phyloP scores from a whole-genome alignment of 225 moss, liverwort and hornwort species.

The Lunularia cruciata region DNA sequence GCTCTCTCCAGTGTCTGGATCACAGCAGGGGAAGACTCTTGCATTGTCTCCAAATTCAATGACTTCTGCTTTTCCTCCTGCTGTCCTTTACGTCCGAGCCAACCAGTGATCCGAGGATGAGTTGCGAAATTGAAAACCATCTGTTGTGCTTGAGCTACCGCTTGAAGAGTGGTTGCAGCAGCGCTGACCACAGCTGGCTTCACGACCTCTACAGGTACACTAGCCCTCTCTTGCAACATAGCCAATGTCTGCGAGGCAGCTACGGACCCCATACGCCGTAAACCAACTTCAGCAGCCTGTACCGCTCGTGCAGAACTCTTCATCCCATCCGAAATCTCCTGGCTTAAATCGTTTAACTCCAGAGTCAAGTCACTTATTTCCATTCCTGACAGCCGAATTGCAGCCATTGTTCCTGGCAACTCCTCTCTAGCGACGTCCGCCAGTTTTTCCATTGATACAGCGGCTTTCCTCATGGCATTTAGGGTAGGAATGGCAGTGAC shows the following conservation, averaged over 20 bases:
- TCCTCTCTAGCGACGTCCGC: slow-evolving; percentile 63
- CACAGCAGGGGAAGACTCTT: slow-evolving; percentile 15
- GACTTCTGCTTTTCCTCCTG: slow-evolving; percentile 32
- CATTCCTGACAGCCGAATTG: slow-evolving; percentile 65
- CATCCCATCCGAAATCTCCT: slow-evolving; percentile 65
- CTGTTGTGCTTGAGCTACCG: slow-evolving; percentile 56
- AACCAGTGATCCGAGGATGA: slow-evolving; percentile 54
- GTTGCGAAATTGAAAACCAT: slow-evolving; percentile 48
- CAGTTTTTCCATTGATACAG: slow-evolving; percentile 59
- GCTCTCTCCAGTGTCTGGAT: slow-evolving; percentile 12
- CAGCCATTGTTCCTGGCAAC: slow-evolving; percentile 66
- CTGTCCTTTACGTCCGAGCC: slow-evolving; percentile 44
- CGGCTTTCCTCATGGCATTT: slow-evolving; percentile 59
- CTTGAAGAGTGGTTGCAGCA: slow-evolving; percentile 64
- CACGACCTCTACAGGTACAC: slow-evolving; percentile 54
- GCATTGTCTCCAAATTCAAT: slow-evolving; percentile 8
- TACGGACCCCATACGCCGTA: slow-evolving; percentile 46
- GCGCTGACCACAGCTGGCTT: slow-evolving; percentile 60
- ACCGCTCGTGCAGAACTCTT: slow-evolving; percentile 57
- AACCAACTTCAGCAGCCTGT: slow-evolving; percentile 61
- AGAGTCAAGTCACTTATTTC: slow-evolving; percentile 66
- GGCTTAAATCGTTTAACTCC: slow-evolving; percentile 64
- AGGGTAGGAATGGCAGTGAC: slow-evolving; percentile 49
- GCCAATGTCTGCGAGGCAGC: slow-evolving; percentile 64
- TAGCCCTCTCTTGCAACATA: slow-evolving; percentile 60